These are phyloP conservation scores for Leishmania tarentolae DNA, from an alignment of 208 protist genomes.

Conservation along the genomic window DNA sequence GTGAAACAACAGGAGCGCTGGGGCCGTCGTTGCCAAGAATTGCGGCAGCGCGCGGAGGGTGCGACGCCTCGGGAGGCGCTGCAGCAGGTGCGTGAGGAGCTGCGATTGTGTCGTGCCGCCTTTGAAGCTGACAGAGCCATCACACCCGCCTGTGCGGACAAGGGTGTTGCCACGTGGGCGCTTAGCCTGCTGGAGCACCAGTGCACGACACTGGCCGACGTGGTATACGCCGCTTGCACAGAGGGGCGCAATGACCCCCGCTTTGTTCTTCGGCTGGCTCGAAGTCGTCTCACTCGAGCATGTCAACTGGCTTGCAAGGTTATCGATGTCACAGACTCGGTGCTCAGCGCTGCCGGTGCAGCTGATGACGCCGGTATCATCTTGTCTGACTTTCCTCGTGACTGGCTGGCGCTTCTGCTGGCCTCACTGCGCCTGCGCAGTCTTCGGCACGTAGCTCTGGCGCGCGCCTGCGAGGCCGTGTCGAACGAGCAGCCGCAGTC, in stretches of 20 bases:
- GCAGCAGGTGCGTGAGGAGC: slow-evolving; percentile 10
- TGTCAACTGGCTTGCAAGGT: slow-evolving; percentile 16
- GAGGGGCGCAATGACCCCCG: not conserved
- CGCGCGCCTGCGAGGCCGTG: not conserved
- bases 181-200: slow-evolving; percentile 40
- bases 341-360: slow-evolving; percentile 9
- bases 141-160: not conserved
- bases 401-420: slow-evolving; percentile 17
- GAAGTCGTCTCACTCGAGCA: not conserved
- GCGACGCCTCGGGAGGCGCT: slow-evolving; percentile 15
- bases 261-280: not conserved
- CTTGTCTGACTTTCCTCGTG: slow-evolving; percentile 3
- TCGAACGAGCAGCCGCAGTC: not conserved
- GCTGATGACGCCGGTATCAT: slow-evolving; percentile 7
- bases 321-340: slow-evolving; percentile 13
- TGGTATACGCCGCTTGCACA: not conserved
- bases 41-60: not conserved
- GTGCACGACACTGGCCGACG: slow-evolving; percentile 21
- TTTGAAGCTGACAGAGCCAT: not conserved
- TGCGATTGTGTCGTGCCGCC: slow-evolving; percentile 4
- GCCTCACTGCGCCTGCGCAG: slow-evolving; percentile 30
- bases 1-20: slow-evolving; percentile 24
- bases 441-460: slow-evolving; percentile 36
- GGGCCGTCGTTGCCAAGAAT: slow-evolving; percentile 8
- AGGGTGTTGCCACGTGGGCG: slow-evolving; percentile 33